These are phyloP conservation scores for Senna siamea DNA, from an alignment of 306 rosid species.

Conservation along the genomic window DNA sequence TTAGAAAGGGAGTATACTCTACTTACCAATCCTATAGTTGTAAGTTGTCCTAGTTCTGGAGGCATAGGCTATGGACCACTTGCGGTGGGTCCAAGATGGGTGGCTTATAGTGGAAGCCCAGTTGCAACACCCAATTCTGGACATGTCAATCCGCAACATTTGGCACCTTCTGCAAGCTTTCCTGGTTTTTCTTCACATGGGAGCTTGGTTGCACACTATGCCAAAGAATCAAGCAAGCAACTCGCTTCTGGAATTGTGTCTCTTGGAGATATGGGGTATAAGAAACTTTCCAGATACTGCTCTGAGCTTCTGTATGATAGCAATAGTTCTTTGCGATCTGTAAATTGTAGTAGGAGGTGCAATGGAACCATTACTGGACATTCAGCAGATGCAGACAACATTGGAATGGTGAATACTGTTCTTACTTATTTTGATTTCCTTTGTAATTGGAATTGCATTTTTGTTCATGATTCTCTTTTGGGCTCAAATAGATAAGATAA, in stretches of 20 bases:
- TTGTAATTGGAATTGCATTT: slow-evolving; percentile 6
- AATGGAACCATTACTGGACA: slow-evolving; percentile 65
- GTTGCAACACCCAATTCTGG: slow-evolving; percentile 57
- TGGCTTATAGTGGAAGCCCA: slow-evolving; percentile 93
- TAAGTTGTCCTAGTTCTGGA: slow-evolving; percentile 69
- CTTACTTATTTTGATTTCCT: slow-evolving; percentile 33
- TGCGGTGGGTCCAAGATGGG: slow-evolving; percentile 94
- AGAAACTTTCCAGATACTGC: slow-evolving; percentile 86
- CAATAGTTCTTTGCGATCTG: slow-evolving; percentile 59
- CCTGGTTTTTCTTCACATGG: slow-evolving; percentile 84
- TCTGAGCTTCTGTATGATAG: slow-evolving; percentile 71
- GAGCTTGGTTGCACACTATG: slow-evolving; percentile 89
- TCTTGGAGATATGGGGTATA: slow-evolving; percentile 93
- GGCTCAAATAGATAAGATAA: slow-evolving; percentile 1
- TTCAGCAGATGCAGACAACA: slow-evolving; percentile 62
- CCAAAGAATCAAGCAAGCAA: slow-evolving; percentile 96
- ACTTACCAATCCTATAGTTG: slow-evolving; percentile 75
- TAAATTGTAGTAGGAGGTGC: slow-evolving; percentile 56
- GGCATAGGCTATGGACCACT: slow-evolving; percentile 91
- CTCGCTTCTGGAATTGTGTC: slow-evolving; percentile 88
- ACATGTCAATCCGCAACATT: slow-evolving; percentile 76
- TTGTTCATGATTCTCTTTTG: background rate
- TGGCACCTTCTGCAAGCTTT: slow-evolving; percentile 71
- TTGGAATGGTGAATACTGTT: slow-evolving; percentile 79
- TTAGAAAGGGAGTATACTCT: slow-evolving; percentile 82